Base-by-base conservation (phyloP, 2,329 filamentous ascomycete species). In the Cercospora janseana region DNA sequence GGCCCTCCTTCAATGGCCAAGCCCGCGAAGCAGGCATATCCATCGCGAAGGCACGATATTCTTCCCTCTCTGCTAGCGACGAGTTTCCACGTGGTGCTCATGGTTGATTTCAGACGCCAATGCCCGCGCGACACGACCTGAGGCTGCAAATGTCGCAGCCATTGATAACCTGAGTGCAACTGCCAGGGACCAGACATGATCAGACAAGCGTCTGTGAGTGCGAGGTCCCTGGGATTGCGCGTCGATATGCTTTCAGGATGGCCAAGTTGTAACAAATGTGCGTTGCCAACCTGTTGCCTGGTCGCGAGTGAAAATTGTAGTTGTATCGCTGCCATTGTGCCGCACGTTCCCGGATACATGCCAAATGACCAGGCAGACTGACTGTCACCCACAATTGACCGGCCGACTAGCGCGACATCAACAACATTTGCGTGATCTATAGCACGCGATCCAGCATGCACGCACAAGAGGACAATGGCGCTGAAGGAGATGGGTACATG, bases 211-310 rank as follows among this genome's bases (percentile, higher is more conserved):
- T 29, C 26, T n/a, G 26, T 16, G 26, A 28, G 24, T 31, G 26
- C 31, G 15, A 29, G 15, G 9, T 26, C 10, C 24, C 34, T 23
- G 16, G 34, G 34, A 21, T 38, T 23, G 23, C 40, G 28, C 40
- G 40, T 43, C 40, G 24, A 43, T 43, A 43, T 26, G 21, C 26
- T 43, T 43, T 18, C 18, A n/a, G 21, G 5, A 18, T n/a, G 40
- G 16, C 40, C 31, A n/a, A 29, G 18, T 12, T 31, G 26, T 16
- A 29, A 29, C 24, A 31, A n/a, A 16, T 13, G 16, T 18, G 24
- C 15, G 40, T 28, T 43, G 24, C 40, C 21, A 31, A 43, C 24
- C 27, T 43, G 40, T 18, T 43, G 24, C 40, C 40, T 43, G 20
- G 40, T 28, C 20, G 21, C 40, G 31, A 10, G 16, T 15, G 10